Percentiles rank a stretch among this genome's conserved stretches.
Conservation (phyloP, 225 moss, liverwort and hornwort species). For the Sphagnum contortum region DNA sequence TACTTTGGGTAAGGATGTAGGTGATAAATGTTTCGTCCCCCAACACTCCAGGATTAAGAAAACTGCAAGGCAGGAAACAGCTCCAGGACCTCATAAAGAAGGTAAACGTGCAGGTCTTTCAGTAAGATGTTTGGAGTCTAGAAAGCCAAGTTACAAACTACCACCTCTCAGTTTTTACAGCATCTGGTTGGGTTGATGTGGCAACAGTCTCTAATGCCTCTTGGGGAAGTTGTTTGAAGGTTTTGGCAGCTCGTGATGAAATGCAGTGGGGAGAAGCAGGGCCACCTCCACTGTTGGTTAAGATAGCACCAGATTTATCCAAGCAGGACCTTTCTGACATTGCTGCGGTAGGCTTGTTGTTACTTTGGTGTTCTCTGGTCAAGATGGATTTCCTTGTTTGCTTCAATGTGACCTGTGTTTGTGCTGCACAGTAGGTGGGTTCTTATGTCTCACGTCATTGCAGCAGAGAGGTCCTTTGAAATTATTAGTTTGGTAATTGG, state of each 20-base stretch:
- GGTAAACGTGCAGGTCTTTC: conserved; percentile 14
- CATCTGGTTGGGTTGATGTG: no score
- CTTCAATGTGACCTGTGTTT: no score
- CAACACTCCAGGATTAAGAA: conserved; percentile 91
- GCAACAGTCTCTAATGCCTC: no score
- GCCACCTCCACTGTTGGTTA: conserved; percentile 89
- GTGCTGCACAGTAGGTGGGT: no score
- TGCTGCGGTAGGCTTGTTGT: conserved; percentile 54
- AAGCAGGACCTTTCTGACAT: conserved; percentile 90
- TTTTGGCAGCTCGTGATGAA: conserved; percentile 93
- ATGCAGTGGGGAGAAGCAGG: conserved; percentile 96
- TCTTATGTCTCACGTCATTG: no score
- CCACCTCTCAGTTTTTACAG: no score
- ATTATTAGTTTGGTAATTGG: no score
- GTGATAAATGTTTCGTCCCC: conserved; percentile 95
- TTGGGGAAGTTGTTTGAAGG: conserved; percentile 18
- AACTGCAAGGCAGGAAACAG: conserved; percentile 93
- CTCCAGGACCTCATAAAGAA: conserved; percentile 89
- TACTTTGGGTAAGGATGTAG: conserved; percentile 20
- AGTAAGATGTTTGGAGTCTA: no score
- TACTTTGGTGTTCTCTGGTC: neutral
- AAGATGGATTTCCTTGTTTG: neutral
- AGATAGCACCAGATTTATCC: conserved; percentile 96
- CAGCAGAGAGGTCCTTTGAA: no score
- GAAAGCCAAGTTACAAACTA: no score